Evolutionary conservation across 768 basidiomycete species (phyloP), one percentile per base, ranked within the genome.

Genomic region (Mycena venus): DNA sequence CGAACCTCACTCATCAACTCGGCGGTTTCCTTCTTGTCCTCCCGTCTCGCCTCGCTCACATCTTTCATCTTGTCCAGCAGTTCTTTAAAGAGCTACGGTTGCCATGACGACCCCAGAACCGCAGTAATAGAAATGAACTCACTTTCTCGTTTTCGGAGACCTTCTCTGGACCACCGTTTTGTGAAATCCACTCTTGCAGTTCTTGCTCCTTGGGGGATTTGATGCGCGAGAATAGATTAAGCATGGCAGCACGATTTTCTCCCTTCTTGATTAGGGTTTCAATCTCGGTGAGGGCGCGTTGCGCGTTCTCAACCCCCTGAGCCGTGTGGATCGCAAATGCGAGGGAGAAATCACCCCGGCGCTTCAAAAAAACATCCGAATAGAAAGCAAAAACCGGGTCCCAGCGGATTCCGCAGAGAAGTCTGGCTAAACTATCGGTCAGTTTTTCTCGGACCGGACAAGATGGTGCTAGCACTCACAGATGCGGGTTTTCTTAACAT

Each of bases 401-500:
- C 81, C 87, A 90, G 4, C 44, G 44, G 21, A 27, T 12, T 80
- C 75, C 2, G 69, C 78, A 2, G 83, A 70, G 86, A 64, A 17
- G 84, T 84, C 64, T 83, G 29, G 23, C 63, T 64, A 36, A 49
- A 49, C 27, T 4, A 15, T n/a, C 21, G 2, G 29, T 51, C 44
- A 64, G 31, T 14, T 7, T 12, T 61, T 31, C 31, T 34, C 0
- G 6, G 15, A 10, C 19, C 34, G 21, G 51, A 14, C 15, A 36
- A 29, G n/a, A 21, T 49, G 17, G n/a, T n/a, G n/a, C n/a, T n/a
- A n/a, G 4, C 11, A 80, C 84, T 21, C 19, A 84, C 86, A 83
- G 7, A 88, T 73, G 59, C 88, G 81, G 21, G 82, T 80, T 62
- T 87, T 87, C 73, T 88, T 88, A 36, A 85, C 67, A 69, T 89